Evolutionary conservation across 1,284 basidiomycete species (phyloP).

Genomic region (Sphagnurus paluster): DNA sequence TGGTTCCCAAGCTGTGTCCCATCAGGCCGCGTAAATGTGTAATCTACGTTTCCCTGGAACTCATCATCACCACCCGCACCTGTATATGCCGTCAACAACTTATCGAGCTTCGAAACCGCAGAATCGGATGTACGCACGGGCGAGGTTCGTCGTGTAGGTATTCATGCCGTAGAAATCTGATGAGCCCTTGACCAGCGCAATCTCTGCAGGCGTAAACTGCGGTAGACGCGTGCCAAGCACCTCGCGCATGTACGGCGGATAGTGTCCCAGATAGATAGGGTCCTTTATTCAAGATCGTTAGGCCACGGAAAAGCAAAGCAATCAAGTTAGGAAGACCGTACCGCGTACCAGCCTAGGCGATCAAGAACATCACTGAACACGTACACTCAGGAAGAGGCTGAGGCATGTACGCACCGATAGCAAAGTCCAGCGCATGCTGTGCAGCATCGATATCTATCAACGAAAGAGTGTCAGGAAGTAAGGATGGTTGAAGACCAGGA

Average conservation of each 20-base stretch:
- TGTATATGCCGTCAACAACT: constrained; percentile 21
- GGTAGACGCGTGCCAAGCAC: constrained; percentile 71
- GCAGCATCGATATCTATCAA: constrained; percentile 71
- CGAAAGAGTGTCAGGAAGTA: too few relatives aligned
- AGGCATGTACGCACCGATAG: constrained; percentile 52
- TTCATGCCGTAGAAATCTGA: constrained; percentile 80
- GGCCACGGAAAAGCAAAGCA: constrained; percentile 9
- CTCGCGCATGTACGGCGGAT: constrained; percentile 68
- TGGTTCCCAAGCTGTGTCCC: constrained; percentile 72
- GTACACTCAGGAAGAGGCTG: too few relatives aligned
- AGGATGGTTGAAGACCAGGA: too few relatives aligned
- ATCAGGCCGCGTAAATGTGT: constrained; percentile 69
- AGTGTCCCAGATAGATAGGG: constrained; percentile 73
- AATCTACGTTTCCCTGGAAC: constrained; percentile 67
- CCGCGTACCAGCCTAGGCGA: constrained; percentile 67
- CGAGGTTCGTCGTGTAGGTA: constrained; percentile 77
- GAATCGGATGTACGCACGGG: constrained; percentile 43
- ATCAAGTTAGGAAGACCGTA: constrained; percentile 29
- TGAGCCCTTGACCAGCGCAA: constrained; percentile 66
- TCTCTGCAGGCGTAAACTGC: constrained; percentile 64
- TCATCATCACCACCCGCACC: constrained; percentile 69
- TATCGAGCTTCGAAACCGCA: too few relatives aligned
- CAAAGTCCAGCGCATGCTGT: constrained; percentile 70
- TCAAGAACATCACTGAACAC: too few relatives aligned
- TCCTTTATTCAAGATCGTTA: constrained; percentile 40